Evolutionary conservation across 1,139 yeast species (phyloP), one percentile per base, ranked within the genome.

Genomic region (Candida albicans): DNA sequence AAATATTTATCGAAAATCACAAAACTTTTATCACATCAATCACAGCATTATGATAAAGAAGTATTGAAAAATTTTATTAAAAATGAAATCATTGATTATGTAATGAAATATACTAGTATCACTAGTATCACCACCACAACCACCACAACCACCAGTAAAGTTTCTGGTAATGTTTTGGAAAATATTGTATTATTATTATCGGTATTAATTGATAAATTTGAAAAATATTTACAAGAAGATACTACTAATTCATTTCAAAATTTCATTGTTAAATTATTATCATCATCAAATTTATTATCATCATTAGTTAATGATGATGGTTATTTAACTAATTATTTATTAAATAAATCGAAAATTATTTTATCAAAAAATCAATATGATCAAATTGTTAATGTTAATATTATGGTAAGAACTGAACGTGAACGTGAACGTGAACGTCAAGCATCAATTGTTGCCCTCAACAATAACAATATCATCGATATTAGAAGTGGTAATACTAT

Each of bases 151-250:
- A n/a, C n/a, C n/a, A n/a, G n/a, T n/a, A n/a, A n/a, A n/a, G n/a
- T n/a, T n/a, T n/a, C n/a, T n/a, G n/a, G n/a, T n/a, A n/a, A 31
- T 2, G 38, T 39, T 2, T 30, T 47, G 7, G 35, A 44, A n/a
- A 40, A 42, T 22, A 40, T 41, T 15, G 41, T 43, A 10, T 32
- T 47, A 26, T 40, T 44, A 15, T 37, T 47, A 18, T 44, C 42
- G 3, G 35, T 42, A 10, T 35, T 45, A 10, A 33, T 43, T 27
- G 44, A 45, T 15, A 43, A 37, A 10, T 44, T 40, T 38, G 33
- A 25, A 7, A 45, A 35, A 13, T 38, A 44, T n/a, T 22, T 41
- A 8, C 38, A 34, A 13, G 42, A 47, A 29, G 44, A 47, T 12
- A 33, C 35, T 4, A 22, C 35, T 7, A 37, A 35, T 22, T 33